Percentiles rank a stretch among this genome's conserved stretches.
Evolutionary conservation across 257 asterid species (phyloP).

Genomic region (Eucommia ulmoides): DNA sequence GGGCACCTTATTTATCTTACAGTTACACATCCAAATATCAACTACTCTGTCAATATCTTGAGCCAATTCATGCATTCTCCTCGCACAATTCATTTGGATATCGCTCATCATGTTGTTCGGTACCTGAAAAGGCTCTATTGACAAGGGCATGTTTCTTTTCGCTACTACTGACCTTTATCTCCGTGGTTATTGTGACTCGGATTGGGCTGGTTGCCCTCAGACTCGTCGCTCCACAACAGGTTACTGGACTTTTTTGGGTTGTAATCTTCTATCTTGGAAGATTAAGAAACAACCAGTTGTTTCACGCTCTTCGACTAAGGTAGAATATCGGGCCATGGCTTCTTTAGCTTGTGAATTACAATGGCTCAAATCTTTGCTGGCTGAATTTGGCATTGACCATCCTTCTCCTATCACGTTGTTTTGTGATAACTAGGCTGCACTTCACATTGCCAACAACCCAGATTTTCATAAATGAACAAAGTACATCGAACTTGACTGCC

Average conservation of each 20-base stretch:
- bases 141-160: background rate
- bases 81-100: background rate
- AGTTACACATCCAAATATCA: background rate
- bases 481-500: background rate
- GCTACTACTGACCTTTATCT: background rate
- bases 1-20: background rate
- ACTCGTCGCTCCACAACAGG: background rate
- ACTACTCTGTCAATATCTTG: background rate
- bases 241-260: background rate
- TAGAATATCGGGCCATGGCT: background rate
- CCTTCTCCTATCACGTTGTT: background rate
- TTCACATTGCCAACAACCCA: background rate
- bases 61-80: background rate
- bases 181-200: background rate
- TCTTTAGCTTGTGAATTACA: background rate
- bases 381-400: background rate
- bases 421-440: background rate
- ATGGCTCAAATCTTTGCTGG: background rate
- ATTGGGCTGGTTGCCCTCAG: background rate
- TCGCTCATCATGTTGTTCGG: background rate
- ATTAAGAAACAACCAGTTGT: background rate
- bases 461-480: background rate
- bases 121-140: background rate
- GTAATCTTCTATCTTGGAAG: too few relatives aligned
- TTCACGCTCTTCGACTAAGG: background rate